Conservation (phyloP, 306 rosid genomes). For the Dalbergia cultrata region DNA sequence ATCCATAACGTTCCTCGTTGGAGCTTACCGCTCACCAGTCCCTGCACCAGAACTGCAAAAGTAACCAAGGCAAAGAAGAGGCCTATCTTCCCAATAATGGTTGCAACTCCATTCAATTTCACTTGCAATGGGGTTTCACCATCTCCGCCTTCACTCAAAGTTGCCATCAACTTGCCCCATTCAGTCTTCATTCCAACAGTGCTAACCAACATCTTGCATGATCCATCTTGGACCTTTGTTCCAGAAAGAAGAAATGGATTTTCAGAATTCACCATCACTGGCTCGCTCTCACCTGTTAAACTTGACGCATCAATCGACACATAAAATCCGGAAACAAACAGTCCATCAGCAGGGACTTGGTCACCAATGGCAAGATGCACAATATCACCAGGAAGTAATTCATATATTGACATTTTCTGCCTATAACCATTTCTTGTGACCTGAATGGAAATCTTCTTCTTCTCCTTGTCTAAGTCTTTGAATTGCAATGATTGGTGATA, state of each 20-base stretch:
- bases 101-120: slow-evolving; percentile 95
- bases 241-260: slow-evolving; percentile 94
- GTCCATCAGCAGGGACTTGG: slow-evolving; percentile 95
- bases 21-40: slow-evolving; percentile 68
- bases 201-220: slow-evolving; percentile 91
- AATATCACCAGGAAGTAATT: slow-evolving; percentile 92
- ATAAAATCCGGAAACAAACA: slow-evolving; percentile 87
- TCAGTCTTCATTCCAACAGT: slow-evolving; percentile 98
- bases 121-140: slow-evolving; percentile 99
- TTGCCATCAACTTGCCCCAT: slow-evolving; percentile 98
- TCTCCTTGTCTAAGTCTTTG: slow-evolving; percentile 94
- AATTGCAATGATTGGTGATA: slow-evolving; percentile 93
- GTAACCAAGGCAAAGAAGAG: slow-evolving; percentile 86
- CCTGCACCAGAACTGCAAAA: slow-evolving; percentile 87
- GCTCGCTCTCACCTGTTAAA: slow-evolving; percentile 97
- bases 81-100: slow-evolving; percentile 92
- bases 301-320: slow-evolving; percentile 90
- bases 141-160: slow-evolving; percentile 95
- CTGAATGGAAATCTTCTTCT: slow-evolving; percentile 87
- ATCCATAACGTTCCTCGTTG: slow-evolving; percentile 66
- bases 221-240: slow-evolving; percentile 95
- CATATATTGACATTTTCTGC: slow-evolving; percentile 94
- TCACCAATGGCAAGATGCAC: slow-evolving; percentile 93
- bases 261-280: slow-evolving; percentile 73
- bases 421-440: slow-evolving; percentile 90